These are phyloP conservation scores for Podospora comata DNA, from an alignment of 495 filamentous ascomycete genomes.

Conservation along the genomic window DNA sequence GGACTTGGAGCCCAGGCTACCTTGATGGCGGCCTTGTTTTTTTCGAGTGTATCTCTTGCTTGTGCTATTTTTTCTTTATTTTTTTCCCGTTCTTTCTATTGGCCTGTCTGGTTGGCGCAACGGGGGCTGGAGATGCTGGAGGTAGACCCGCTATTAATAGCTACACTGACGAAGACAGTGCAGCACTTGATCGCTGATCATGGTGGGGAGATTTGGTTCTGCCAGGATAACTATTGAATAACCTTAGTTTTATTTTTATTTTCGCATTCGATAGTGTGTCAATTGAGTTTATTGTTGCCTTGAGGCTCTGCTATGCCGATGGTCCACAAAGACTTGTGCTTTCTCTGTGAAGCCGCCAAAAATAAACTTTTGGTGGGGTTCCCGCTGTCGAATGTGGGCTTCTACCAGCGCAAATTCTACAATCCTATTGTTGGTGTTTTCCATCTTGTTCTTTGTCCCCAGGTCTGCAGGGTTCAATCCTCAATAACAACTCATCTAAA, in stretches of 20 bases:
- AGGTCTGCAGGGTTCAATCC: not conserved
- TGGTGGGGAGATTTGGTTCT: not conserved
- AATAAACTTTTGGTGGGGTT: not conserved
- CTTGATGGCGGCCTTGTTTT: not conserved
- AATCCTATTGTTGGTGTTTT: not conserved
- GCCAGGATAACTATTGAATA: not conserved
- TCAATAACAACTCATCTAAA: no score
- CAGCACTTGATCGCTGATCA: not conserved
- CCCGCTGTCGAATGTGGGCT: not conserved
- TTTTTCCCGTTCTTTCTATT: no score
- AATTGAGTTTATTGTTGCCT: not conserved
- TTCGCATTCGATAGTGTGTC: not conserved
- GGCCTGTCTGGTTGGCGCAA: no score
- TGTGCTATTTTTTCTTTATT: no score
- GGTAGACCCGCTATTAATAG: no score
- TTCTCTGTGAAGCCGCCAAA: not conserved
- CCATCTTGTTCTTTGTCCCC: not conserved
- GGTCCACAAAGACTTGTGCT: not conserved
- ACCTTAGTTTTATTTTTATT: not conserved
- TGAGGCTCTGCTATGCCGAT: not conserved
- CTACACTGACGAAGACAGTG: not conserved
- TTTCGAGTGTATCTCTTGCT: no score
- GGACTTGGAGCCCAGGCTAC: conserved; percentile 2
- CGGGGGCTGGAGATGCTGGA: no score
- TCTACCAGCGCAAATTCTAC: not conserved